Evolutionary conservation across 805 yeast species (phyloP).

Genomic region (Hagleromyces aurorensis): DNA sequence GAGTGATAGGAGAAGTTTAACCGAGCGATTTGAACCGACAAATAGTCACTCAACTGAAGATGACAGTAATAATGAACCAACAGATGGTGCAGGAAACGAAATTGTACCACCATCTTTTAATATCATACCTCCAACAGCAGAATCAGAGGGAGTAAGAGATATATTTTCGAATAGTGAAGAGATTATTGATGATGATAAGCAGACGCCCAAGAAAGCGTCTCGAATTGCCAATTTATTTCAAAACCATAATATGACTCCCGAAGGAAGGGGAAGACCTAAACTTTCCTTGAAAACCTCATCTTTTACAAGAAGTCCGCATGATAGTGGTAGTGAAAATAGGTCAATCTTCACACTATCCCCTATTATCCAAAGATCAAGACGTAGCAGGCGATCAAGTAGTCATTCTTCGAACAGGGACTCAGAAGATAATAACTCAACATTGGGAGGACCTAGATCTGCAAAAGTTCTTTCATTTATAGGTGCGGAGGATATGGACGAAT

Average conservation of each 20-base stretch:
- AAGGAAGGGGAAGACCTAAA: conserved; percentile 9
- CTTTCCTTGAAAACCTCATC: conserved; percentile 11
- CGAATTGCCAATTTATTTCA: conserved; percentile 11
- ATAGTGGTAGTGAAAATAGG: conserved; percentile 1
- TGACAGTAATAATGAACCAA: conserved; percentile 2
- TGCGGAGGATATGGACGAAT: conserved; percentile 29
- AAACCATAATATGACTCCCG: conserved; percentile 2
- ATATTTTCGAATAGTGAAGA: conserved; percentile 3
- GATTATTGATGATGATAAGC: conserved; percentile 1
- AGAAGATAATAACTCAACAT: conserved; percentile 7
- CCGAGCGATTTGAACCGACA: conserved; percentile 16
- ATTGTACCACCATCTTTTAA: conserved; percentile 15
- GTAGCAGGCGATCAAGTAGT: conserved; percentile 7
- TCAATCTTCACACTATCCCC: conserved; percentile 4
- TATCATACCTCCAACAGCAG: conserved; percentile 16
- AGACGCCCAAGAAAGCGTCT: conserved; percentile 6
- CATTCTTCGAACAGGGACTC: conserved; percentile 5
- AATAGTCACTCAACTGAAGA: conserved; percentile 1
- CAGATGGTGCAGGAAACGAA: conserved; percentile 3
- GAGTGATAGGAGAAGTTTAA: conserved; percentile 13
- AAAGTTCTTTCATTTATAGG: conserved; percentile 24
- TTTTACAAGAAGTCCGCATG: conserved; percentile 2
- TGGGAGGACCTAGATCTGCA: conserved; percentile 20
- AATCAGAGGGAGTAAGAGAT: conserved; percentile 2
- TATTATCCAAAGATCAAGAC: conserved; percentile 2